Conservation (phyloP, 2,329 filamentous ascomycete species). For the Colletotrichum tamarilloi region DNA sequence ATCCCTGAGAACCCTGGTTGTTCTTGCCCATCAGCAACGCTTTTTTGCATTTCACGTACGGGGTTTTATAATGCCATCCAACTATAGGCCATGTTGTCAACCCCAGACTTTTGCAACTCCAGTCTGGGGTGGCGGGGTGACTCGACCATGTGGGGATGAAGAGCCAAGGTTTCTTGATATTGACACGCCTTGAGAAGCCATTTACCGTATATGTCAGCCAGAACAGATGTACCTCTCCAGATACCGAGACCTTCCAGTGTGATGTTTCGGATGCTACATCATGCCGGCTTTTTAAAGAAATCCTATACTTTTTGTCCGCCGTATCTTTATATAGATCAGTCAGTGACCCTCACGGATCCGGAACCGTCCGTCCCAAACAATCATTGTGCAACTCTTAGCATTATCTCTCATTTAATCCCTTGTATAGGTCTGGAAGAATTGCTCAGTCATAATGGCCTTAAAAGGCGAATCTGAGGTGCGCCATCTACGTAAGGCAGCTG, state of each 20-base stretch:
- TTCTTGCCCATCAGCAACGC: background rate
- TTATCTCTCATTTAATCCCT: background rate
- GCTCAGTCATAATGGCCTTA: background rate
- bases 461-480: constrained; percentile 18
- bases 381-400: background rate
- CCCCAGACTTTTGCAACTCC: background rate
- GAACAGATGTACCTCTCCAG: background rate
- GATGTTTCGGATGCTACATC: background rate
- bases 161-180: background rate
- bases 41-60: background rate
- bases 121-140: background rate
- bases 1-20: background rate
- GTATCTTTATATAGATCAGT: background rate
- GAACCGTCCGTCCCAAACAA: background rate
- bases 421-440: too few species aligned
- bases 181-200: background rate
- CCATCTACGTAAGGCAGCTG: constrained; percentile 23
- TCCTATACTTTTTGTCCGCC: background rate
- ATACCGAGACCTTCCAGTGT: background rate
- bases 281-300: background rate
- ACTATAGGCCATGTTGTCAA: background rate
- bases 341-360: background rate
- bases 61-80: background rate
- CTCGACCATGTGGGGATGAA: background rate
- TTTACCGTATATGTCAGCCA: background rate